Evolutionary conservation across 345 rosid genomes (phyloP).

Genomic region (Hibiscus trionum): DNA sequence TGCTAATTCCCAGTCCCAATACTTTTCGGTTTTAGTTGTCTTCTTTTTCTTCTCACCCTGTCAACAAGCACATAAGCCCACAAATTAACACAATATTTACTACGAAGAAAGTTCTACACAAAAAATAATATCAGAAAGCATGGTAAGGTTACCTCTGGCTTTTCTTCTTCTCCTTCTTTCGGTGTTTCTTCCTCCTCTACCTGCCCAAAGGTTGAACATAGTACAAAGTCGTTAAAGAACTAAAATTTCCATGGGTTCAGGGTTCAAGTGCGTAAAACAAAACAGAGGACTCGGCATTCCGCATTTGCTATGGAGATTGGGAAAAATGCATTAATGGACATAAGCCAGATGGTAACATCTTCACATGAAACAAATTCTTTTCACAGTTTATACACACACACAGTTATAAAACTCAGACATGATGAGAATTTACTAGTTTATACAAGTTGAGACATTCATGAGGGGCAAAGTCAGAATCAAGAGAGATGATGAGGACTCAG

Average conservation of each 20-base stretch:
- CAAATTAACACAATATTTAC: not conserved
- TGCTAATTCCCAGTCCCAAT: conserved; percentile 97
- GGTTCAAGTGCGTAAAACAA: not conserved
- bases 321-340: not conserved
- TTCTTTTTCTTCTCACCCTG: conserved; percentile 77
- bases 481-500: not conserved
- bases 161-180: conserved; percentile 72
- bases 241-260: not conserved
- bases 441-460: not conserved
- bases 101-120: not conserved
- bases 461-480: not conserved
- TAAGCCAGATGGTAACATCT: not conserved
- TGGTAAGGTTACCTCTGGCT: conserved; percentile 48
- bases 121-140: not conserved
- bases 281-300: not conserved
- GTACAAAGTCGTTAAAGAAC: not conserved
- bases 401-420: not conserved
- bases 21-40: conserved; percentile 88
- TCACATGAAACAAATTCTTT: not conserved
- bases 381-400: not conserved
- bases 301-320: not conserved
- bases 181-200: conserved; percentile 87
- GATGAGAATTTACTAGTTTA: not conserved
- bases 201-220: conserved; percentile 27
- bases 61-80: conserved; percentile 12